Base-by-base conservation (phyloP, 108 stramenopile species). In the Pseudonitzschia pungens region DNA sequence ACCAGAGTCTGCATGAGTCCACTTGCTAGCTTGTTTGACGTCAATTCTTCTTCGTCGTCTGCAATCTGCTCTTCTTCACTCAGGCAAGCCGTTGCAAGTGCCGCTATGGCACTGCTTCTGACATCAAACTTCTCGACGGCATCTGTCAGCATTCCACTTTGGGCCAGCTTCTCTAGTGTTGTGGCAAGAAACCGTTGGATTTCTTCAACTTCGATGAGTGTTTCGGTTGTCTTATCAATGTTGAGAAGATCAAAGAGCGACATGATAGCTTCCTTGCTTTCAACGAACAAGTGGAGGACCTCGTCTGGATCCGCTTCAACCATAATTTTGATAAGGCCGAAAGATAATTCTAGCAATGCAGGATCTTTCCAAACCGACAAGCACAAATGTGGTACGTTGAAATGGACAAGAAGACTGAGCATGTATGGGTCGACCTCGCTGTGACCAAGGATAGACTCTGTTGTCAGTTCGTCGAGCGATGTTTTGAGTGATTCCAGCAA, bases 171-270 rank as follows among this genome's bases (percentile, higher is more conserved):
- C 16, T 75, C 88, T 12, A 91, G 68, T 21, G 79, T 74, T 16
- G 63, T 65, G 6, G 89, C 85, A 58, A 87, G 75, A 41, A 83
- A 78, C 3, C 72, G 75, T 20, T 72, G 71, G 41, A 83, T 82
- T 54, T 88, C 79, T 18, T 65, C 57, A 54, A 69, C 73, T 32
- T 75, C 62, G 0, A 71, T 57, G 12, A 48, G 20, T 22, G 78
- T 50, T 33, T 75, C 72, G 5, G 73, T 70, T 15, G 62, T 14
- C 27, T 70, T 60, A 44, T 86, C 73, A 8, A 80, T 48, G 52
- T 85, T 87, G 55, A 93, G 77, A 65, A 87, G 62, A 68, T 91
- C 88, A 43, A 93, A 87, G 50, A 93, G 63, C 15, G 88, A 74
- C 40, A 81, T 32, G 9, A 91, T 43, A 14, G 92, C 77, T 43